These are phyloP conservation scores for Lentinus tigrinus DNA, from an alignment of 768 basidiomycete genomes.

Conservation along the genomic window DNA sequence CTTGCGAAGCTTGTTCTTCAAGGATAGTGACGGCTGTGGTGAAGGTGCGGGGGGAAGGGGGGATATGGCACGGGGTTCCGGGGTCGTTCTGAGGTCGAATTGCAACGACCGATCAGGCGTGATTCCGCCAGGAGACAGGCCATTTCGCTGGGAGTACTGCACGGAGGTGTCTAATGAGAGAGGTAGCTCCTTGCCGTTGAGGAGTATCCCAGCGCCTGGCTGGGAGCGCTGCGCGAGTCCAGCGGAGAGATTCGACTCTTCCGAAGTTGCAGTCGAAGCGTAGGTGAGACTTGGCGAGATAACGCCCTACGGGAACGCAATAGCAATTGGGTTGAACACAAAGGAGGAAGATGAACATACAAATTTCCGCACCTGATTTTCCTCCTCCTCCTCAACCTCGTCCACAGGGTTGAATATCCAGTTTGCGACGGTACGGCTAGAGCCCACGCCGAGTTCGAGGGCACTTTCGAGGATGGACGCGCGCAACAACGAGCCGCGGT, in stretches of 20 bases:
- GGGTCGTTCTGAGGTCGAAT: constrained; percentile 33
- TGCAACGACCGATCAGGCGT: constrained; percentile 21
- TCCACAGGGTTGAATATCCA: constrained; percentile 72
- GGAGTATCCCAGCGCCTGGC: constrained; percentile 22
- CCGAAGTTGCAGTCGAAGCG: constrained; percentile 41
- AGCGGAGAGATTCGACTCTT: constrained; percentile 38
- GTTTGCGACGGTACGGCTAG: constrained; percentile 56
- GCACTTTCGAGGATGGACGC: constrained; percentile 77
- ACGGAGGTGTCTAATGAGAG: constrained; percentile 10
- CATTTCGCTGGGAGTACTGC: neutral
- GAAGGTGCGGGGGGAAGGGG: constrained; percentile 6
- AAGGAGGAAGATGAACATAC: neutral
- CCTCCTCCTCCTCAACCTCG: constrained; percentile 55
- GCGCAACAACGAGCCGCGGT: constrained; percentile 58
- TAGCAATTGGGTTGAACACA: neutral
- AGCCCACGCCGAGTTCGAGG: constrained; percentile 62
- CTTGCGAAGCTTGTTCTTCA: constrained; percentile 37
- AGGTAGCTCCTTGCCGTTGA: constrained; percentile 9
- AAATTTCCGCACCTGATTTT: constrained; percentile 29
- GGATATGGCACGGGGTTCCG: constrained; percentile 21
- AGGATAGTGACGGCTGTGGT: constrained; percentile 8
- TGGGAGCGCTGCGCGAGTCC: constrained; percentile 10
- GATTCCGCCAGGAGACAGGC: neutral
- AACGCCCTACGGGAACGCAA: neutral
- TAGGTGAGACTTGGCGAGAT: constrained; percentile 38